phyloP scores from a whole-genome alignment of 1,139 yeast species.

The Candida sp. region DNA sequence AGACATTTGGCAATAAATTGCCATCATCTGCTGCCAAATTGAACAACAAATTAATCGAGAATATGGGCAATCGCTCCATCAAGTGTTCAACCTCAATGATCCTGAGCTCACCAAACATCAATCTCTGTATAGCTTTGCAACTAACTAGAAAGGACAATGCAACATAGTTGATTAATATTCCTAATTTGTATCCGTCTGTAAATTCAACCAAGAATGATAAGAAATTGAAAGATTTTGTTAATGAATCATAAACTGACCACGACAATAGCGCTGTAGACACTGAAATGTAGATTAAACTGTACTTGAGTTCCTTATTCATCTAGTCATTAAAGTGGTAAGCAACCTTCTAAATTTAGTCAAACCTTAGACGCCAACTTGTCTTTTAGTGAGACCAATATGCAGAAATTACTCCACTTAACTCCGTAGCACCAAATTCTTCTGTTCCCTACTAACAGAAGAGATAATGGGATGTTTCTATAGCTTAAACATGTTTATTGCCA shows the following conservation, averaged over 20 bases:
- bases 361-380: background rate
- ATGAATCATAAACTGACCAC: conserved; percentile 25
- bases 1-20: conserved; percentile 47
- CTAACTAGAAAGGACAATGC: conserved; percentile 34
- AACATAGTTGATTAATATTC: conserved; percentile 27
- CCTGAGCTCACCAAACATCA: conserved; percentile 75
- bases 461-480: too few species aligned
- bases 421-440: too few species aligned
- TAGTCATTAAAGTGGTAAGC: background rate
- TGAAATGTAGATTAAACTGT: conserved; percentile 23
- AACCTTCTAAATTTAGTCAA: background rate
- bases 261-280: conserved; percentile 21
- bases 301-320: conserved; percentile 12
- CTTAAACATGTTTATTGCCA: too few species aligned
- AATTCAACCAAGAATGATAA: conserved; percentile 27
- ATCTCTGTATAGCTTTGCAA: conserved; percentile 41
- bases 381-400: background rate
- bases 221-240: conserved; percentile 22
- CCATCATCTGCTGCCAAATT: conserved; percentile 60
- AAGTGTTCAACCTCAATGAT: conserved; percentile 76
- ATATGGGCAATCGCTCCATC: conserved; percentile 63
- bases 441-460: too few species aligned
- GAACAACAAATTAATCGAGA: conserved; percentile 55
- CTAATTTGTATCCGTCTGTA: conserved; percentile 33
- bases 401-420: too few species aligned